Conservation (phyloP, 2,329 filamentous ascomycete genomes). For the Penicillium griseofulvum region DNA sequence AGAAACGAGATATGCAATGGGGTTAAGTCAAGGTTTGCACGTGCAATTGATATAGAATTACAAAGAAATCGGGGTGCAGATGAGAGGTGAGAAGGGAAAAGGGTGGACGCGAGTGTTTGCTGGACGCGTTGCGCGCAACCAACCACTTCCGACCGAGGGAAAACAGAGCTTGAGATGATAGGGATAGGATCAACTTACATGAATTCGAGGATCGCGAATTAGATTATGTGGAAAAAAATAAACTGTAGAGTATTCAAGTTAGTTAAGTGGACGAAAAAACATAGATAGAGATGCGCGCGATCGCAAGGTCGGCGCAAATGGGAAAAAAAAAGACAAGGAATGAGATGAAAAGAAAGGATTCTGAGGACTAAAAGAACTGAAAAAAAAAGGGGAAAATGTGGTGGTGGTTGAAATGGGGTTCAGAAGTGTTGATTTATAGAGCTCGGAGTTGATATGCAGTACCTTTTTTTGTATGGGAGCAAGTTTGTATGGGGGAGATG, state of each 20-base stretch:
- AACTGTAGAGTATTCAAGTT: neutral
- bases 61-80: neutral
- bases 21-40: neutral
- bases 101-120: conserved; percentile 1
- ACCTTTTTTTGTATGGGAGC: conserved; percentile 38
- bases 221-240: neutral
- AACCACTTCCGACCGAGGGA: conserved; percentile 4
- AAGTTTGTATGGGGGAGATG: conserved; percentile 31
- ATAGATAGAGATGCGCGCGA: conserved; percentile 12
- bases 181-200: conserved; percentile 2
- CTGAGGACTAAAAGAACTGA: conserved; percentile 11
- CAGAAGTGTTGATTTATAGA: conserved; percentile 22
- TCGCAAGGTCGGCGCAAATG: conserved; percentile 11
- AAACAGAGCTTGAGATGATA: neutral
- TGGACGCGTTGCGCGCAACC: conserved; percentile 7
- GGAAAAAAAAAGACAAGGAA: conserved; percentile 9
- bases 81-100: neutral
- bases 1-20: neutral
- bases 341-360: conserved; percentile 11
- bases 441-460: conserved; percentile 38
- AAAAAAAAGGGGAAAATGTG: conserved; percentile 21
- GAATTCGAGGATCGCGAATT: neutral
- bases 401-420: conserved; percentile 26
- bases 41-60: neutral
- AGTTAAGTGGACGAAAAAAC: conserved; percentile 2